Percentiles rank a stretch among this genome's conserved stretches.
Evolutionary conservation across 2,329 filamentous ascomycete genomes (phyloP).

Genomic region (Exophiala sideris): DNA sequence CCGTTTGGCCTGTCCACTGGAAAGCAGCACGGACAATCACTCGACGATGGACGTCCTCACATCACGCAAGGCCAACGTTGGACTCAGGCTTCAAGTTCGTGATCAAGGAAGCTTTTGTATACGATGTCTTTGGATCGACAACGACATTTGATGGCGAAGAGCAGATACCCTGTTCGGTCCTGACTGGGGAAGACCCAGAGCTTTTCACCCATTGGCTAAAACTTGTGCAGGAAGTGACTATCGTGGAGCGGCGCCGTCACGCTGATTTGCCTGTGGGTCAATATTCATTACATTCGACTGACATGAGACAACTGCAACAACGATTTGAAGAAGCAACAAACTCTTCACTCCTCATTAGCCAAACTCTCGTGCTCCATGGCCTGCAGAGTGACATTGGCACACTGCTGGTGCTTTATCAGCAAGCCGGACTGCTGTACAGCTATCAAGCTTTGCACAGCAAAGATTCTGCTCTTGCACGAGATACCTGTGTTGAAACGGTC

Average conservation of each 20-base stretch:
- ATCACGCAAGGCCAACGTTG: not conserved
- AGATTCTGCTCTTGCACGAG: conserved; percentile 12
- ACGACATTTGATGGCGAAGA: conserved; percentile 27
- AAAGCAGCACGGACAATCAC: conserved; percentile 29
- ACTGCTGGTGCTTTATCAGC: conserved; percentile 30
- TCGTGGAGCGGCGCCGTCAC: conserved; percentile 22
- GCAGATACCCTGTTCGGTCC: conserved; percentile 17
- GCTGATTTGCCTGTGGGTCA: not conserved
- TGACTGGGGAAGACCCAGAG: conserved; percentile 19
- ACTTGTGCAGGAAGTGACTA: conserved; percentile 29
- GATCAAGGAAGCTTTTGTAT: conserved; percentile 31
- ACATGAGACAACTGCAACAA: conserved; percentile 5
- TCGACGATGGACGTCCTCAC: conserved; percentile 18
- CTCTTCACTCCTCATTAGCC: conserved; percentile 20
- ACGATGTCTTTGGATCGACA: conserved; percentile 30
- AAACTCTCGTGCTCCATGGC: conserved; percentile 19
- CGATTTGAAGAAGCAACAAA: conserved; percentile 21
- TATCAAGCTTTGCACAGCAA: conserved; percentile 25
- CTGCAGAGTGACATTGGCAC: conserved; percentile 24
- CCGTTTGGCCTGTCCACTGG: conserved; percentile 30
- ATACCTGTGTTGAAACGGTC: conserved; percentile 3
- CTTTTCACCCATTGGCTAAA: conserved; percentile 30
- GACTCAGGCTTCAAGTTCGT: conserved; percentile 24
- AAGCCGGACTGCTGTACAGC: conserved; percentile 30
- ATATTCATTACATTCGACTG: not conserved